Percentiles rank a stretch among this genome's conserved stretches.
Conservation (phyloP, 2,329 filamentous ascomycete species). For the Albifimbria verrucaria region DNA sequence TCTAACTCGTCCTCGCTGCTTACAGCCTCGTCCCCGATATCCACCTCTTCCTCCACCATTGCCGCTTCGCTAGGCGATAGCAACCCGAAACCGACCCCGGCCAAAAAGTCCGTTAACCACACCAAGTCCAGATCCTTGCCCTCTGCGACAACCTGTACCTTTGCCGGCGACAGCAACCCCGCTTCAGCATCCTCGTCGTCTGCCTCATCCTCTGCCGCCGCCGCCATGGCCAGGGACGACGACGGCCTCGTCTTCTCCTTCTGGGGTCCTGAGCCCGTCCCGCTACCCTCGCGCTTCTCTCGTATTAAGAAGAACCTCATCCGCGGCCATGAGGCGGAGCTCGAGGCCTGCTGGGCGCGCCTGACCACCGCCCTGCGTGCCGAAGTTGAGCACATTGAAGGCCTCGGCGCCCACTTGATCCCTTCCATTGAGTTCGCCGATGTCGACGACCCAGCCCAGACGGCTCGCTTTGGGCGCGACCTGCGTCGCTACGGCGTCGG, state of each 20-base stretch:
- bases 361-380: conserved; percentile 48
- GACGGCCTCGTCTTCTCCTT: conserved; percentile 53
- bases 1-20: conserved; percentile 3
- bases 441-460: conserved; percentile 43
- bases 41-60: conserved; percentile 4
- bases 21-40: neutral
- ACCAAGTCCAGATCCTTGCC: neutral
- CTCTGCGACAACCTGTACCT: neutral
- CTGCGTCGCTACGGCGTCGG: conserved; percentile 62
- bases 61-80: neutral
- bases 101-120: neutral
- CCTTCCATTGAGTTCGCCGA: conserved; percentile 53
- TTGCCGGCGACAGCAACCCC: conserved; percentile 1
- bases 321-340: conserved; percentile 49
- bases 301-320: conserved; percentile 54
- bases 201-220: conserved; percentile 6
- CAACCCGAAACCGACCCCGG: neutral
- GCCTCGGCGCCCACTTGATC: conserved; percentile 48
- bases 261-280: conserved; percentile 54
- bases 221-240: conserved; percentile 27
- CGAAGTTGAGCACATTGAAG: conserved; percentile 51
- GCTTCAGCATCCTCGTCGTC: conserved; percentile 5
- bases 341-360: conserved; percentile 53
- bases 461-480: conserved; percentile 52
- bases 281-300: conserved; percentile 56